Evolutionary conservation across 139 green algal genomes (phyloP).

Genomic region (Pycnococcus provasolii): DNA sequence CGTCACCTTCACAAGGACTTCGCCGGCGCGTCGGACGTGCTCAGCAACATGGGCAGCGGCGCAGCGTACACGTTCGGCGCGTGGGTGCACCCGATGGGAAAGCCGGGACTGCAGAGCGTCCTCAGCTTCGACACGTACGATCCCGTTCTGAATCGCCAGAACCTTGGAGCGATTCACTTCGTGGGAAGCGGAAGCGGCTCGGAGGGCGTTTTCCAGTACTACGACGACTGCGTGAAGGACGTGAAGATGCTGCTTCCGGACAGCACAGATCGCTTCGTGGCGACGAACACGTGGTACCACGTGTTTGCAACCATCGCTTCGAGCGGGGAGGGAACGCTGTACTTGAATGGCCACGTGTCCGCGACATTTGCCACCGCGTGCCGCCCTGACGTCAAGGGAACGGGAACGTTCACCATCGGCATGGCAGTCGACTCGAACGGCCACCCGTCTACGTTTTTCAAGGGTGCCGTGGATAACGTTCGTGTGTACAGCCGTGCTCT

Average conservation of each 20-base stretch:
- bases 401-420: too few species aligned
- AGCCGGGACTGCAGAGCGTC: slow-evolving; percentile 20
- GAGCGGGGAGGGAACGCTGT: too few species aligned
- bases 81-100: slow-evolving; percentile 24
- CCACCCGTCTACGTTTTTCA: neutral
- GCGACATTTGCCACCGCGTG: too few species aligned
- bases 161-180: slow-evolving; percentile 22
- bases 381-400: too few species aligned
- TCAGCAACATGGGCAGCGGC: neutral
- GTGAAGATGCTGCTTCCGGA: too few species aligned
- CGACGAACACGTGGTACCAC: too few species aligned
- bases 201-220: too few species aligned
- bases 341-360: too few species aligned
- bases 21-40: slow-evolving; percentile 4
- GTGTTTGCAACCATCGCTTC: too few species aligned
- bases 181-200: neutral
- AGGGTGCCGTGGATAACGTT: neutral
- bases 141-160: neutral
- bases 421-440: neutral
- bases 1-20: slow-evolving; percentile 23
- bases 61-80: slow-evolving; percentile 19
- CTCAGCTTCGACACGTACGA: slow-evolving; percentile 18
- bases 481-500: neutral
- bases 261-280: too few species aligned
- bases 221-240: too few species aligned